A percentile compares a stretch with the other conserved stretches of the same genome.
Conservation (phyloP, 768 basidiomycete species). For the Strobilomyces echinocephalus region DNA sequence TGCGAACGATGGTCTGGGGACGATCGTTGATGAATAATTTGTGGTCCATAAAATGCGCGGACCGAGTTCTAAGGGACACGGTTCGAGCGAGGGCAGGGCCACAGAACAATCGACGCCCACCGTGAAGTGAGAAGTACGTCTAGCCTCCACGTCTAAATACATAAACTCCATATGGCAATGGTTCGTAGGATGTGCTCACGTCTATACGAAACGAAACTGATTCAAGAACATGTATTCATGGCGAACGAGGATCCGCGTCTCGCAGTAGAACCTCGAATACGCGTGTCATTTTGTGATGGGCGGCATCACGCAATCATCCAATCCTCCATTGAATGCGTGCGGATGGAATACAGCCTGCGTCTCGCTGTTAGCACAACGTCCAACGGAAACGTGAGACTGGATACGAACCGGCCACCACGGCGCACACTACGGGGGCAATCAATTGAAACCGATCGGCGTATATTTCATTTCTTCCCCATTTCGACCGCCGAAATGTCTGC, state of each 20-base stretch:
- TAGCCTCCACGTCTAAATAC: not conserved
- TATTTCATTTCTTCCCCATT: too few relatives aligned
- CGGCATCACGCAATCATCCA: not conserved
- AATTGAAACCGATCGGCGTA: too few relatives aligned
- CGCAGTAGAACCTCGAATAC: not conserved
- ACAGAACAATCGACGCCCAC: not conserved
- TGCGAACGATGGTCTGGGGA: slow-evolving; percentile 1
- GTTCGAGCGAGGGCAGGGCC: not conserved
- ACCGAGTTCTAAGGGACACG: too few relatives aligned
- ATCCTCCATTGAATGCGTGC: not conserved
- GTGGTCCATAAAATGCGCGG: too few relatives aligned
- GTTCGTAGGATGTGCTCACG: not conserved
- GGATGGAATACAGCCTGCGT: not conserved
- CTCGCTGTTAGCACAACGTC: not conserved
- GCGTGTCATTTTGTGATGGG: not conserved
- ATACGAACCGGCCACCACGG: slow-evolving; percentile 13
- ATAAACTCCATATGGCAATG: too few relatives aligned
- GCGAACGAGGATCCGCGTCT: not conserved
- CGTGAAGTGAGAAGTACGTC: not conserved
- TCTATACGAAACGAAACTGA: too few relatives aligned
- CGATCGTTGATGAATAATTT: not conserved
- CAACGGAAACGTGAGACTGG: not conserved
- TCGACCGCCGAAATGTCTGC: too few relatives aligned
- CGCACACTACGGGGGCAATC: too few relatives aligned
- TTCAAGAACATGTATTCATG: not conserved